Conservation (phyloP, 345 rosid species). For the Cardamine resedifolia region DNA sequence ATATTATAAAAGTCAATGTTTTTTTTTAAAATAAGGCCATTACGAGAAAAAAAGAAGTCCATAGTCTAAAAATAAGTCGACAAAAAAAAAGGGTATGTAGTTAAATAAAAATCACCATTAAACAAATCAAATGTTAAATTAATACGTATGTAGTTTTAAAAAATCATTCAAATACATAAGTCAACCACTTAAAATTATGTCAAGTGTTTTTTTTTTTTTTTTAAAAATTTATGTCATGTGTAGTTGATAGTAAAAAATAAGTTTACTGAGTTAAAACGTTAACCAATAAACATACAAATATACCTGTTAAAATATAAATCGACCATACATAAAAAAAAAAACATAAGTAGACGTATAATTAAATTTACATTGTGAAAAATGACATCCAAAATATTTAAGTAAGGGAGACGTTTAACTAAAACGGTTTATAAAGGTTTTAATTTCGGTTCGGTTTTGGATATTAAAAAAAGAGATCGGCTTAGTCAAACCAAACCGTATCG, state of each 20-base stretch:
- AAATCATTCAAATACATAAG: not conserved
- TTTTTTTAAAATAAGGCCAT: not conserved
- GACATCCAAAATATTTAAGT: no score
- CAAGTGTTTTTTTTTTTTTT: no score
- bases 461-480: not conserved
- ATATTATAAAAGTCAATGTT: not conserved
- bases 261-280: not conserved
- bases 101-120: no score
- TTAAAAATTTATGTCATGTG: not conserved
- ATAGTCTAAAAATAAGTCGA: not conserved
- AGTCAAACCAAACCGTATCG: conserved; percentile 14
- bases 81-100: no score
- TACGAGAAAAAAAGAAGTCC: fast-evolving
- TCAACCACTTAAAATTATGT: not conserved
- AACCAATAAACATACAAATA: no score
- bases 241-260: not conserved
- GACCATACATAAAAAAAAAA: no score
- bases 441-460: not conserved
- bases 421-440: not conserved
- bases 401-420: not conserved
- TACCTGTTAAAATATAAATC: no score
- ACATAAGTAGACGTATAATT: no score
- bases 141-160: no score
- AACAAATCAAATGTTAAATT: no score
- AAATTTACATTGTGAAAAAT: no score